phyloP scores from a whole-genome alignment of 1,284 basidiomycete species.

The Austroboletus novae-zelandiae region DNA sequence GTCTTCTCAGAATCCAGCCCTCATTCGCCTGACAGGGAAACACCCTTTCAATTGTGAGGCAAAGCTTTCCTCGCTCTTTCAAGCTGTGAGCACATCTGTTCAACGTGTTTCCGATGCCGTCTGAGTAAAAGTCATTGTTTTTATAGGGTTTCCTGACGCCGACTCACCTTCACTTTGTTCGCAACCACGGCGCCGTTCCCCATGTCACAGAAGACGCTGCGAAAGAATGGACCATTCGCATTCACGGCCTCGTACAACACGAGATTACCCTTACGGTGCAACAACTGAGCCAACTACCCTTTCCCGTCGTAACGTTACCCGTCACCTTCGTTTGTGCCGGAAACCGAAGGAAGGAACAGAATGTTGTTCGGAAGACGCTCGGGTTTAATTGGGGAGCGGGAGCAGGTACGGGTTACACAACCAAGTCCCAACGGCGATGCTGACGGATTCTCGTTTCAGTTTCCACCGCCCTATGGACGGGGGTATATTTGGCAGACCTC shows the following conservation, averaged over 20 bases:
- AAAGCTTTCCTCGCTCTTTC: slow-evolving; percentile 46
- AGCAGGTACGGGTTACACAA: slow-evolving; percentile 27
- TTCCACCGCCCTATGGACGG: slow-evolving; percentile 66
- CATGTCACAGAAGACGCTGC: slow-evolving; percentile 40
- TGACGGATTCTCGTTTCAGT: slow-evolving; percentile 23
- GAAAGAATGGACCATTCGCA: slow-evolving; percentile 47
- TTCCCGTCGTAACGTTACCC: slow-evolving; percentile 58
- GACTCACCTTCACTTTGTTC: slow-evolving; percentile 62
- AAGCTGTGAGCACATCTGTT: slow-evolving; percentile 11
- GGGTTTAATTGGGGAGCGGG: slow-evolving; percentile 61
- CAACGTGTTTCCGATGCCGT: background rate
- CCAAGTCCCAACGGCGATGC: background rate
- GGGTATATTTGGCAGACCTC: slow-evolving; percentile 61
- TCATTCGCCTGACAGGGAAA: slow-evolving; percentile 53
- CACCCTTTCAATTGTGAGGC: slow-evolving; percentile 67
- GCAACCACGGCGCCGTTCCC: slow-evolving; percentile 68
- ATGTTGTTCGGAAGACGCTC: slow-evolving; percentile 60
- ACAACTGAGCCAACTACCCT: slow-evolving; percentile 43
- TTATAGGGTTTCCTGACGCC: slow-evolving; percentile 60
- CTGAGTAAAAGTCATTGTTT: background rate
- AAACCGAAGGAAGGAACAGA: slow-evolving; percentile 70
- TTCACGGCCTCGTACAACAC: slow-evolving; percentile 50
- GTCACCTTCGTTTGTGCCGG: slow-evolving; percentile 70
- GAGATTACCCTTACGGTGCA: slow-evolving; percentile 43
- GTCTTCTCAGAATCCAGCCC: slow-evolving; percentile 17